phyloP scores from a whole-genome alignment of 805 yeast genomes.

The Metschnikowia drakensbergensis region DNA sequence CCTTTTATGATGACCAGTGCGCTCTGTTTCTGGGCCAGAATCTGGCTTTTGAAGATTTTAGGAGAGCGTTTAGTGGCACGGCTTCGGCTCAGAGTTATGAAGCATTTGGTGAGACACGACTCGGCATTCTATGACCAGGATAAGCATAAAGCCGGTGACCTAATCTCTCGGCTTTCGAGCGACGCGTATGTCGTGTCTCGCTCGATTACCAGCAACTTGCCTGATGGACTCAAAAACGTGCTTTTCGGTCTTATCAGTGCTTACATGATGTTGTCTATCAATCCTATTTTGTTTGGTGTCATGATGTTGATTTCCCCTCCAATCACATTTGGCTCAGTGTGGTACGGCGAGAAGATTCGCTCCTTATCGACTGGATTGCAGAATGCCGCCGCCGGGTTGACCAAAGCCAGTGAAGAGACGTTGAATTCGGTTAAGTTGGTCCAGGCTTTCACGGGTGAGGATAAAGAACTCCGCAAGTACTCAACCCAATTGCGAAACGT shows the following conservation, averaged over 20 bases:
- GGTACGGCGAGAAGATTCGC: conserved; percentile 44
- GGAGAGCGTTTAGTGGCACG: conserved; percentile 45
- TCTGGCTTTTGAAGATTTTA: conserved; percentile 37
- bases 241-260: conserved; percentile 40
- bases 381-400: conserved; percentile 43
- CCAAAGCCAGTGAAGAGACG: conserved; percentile 43
- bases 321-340: conserved; percentile 42
- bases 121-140: conserved; percentile 40
- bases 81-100: conserved; percentile 39
- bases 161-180: conserved; percentile 41
- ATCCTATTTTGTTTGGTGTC: conserved; percentile 41
- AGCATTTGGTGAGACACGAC: conserved; percentile 40
- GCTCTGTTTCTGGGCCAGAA: conserved; percentile 45
- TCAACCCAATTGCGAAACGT: conserved; percentile 38
- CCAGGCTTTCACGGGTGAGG: conserved; percentile 43
- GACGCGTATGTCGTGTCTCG: conserved; percentile 46
- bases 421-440: conserved; percentile 40
- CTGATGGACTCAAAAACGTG: conserved; percentile 43
- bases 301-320: conserved; percentile 45
- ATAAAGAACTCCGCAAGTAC: conserved; percentile 38
- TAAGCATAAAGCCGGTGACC: conserved; percentile 45
- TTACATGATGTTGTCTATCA: conserved; percentile 43
- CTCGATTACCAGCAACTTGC: conserved; percentile 41
- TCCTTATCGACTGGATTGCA: conserved; percentile 39
- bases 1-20: conserved; percentile 44